Evolutionary conservation across 805 yeast genomes (phyloP).

Genomic region (Hyphopichia homilentoma): DNA sequence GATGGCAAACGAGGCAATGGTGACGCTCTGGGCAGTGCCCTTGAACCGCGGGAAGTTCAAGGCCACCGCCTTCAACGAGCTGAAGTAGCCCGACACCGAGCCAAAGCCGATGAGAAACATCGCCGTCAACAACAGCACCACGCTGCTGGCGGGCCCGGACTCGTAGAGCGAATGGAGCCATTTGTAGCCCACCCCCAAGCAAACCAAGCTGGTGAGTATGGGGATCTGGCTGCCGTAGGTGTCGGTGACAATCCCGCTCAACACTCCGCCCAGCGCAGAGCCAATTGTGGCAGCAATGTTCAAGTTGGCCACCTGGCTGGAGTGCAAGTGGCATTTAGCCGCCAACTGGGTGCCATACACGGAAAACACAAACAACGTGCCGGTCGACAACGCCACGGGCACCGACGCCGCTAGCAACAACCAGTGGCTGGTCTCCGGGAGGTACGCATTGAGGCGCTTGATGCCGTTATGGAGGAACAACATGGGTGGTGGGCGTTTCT

Average conservation of each 20-base stretch:
- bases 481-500: constrained; percentile 8
- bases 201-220: constrained; percentile 21
- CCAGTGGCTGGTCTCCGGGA: constrained; percentile 26
- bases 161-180: constrained; percentile 22
- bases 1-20: constrained; percentile 36
- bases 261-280: constrained; percentile 28
- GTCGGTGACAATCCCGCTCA: constrained; percentile 32
- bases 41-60: constrained; percentile 26
- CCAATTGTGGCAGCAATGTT: constrained; percentile 30
- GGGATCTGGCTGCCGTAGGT: constrained; percentile 32
- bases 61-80: constrained; percentile 31
- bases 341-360: constrained; percentile 31
- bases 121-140: constrained; percentile 14
- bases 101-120: constrained; percentile 32
- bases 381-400: constrained; percentile 31
- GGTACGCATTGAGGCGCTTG: constrained; percentile 12
- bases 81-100: constrained; percentile 30
- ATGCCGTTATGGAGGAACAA: constrained; percentile 11
- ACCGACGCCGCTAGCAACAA: constrained; percentile 19
- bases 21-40: constrained; percentile 34
- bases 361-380: constrained; percentile 32
- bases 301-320: constrained; percentile 27
- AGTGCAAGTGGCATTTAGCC: constrained; percentile 22
- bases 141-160: constrained; percentile 14
- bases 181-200: constrained; percentile 23